These are phyloP conservation scores for Taiozyma sp. DNA, from an alignment of 1,139 yeast species.

Conservation along the genomic window DNA sequence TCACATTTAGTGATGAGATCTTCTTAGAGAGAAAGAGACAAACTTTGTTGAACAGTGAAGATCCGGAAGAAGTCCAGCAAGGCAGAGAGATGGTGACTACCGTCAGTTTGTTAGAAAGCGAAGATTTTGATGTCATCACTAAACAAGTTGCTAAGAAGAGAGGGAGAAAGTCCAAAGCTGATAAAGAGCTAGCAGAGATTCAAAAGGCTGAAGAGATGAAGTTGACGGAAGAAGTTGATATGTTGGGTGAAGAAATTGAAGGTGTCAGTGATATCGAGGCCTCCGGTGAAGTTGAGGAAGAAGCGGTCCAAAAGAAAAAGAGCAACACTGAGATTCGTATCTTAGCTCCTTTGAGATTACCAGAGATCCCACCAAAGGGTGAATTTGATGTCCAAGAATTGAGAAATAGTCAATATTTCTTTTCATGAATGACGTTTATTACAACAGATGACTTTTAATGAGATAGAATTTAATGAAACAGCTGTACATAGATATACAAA, in stretches of 20 bases:
- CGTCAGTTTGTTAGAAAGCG: constrained; percentile 52
- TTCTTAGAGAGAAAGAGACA: constrained; percentile 63
- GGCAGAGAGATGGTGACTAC: constrained; percentile 69
- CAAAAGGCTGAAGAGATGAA: constrained; percentile 4
- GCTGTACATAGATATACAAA: background rate
- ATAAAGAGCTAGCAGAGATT: constrained; percentile 2
- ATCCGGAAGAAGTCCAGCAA: constrained; percentile 41
- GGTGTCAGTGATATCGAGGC: background rate
- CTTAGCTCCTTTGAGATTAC: constrained; percentile 62
- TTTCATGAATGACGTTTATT: constrained; percentile 29
- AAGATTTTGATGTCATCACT: constrained; percentile 20
- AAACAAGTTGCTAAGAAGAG: constrained; percentile 7
- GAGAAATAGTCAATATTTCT: constrained; percentile 74
- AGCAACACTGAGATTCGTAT: constrained; percentile 28
- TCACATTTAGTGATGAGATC: constrained; percentile 70
- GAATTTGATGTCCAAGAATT: constrained; percentile 75
- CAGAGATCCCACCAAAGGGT: constrained; percentile 76
- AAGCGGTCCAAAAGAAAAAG: constrained; percentile 1
- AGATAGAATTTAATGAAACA: background rate
- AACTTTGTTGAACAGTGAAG: constrained; percentile 45
- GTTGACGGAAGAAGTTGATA: background rate
- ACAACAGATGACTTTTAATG: background rate
- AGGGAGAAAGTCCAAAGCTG: constrained; percentile 5
- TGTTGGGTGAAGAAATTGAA: constrained; percentile 9
- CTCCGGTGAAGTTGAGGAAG: constrained; percentile 9